phyloP scores from a whole-genome alignment of 352 stramenopile genomes.

The Globisporangium heterothallicum region DNA sequence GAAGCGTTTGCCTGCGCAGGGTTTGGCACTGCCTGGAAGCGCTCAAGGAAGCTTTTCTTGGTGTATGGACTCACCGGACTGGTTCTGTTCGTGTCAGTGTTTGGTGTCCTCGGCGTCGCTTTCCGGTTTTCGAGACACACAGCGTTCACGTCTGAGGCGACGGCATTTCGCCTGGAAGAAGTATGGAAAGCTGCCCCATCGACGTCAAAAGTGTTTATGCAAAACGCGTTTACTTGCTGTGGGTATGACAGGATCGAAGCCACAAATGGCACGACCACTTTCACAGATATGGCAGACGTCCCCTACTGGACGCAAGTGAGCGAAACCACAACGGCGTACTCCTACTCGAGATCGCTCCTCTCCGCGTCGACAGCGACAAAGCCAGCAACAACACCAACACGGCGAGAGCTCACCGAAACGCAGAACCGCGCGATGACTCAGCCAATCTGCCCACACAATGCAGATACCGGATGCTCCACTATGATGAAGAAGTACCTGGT shows the following conservation, averaged over 20 bases:
- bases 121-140: constrained; percentile 23
- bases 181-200: constrained; percentile 27
- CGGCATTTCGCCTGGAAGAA: constrained; percentile 10
- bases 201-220: constrained; percentile 35
- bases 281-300: constrained; percentile 26
- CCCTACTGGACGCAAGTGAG: constrained; percentile 25
- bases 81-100: constrained; percentile 33
- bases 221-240: constrained; percentile 46
- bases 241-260: constrained; percentile 27
- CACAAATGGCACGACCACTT: constrained; percentile 26
- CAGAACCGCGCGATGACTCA: constrained; percentile 2
- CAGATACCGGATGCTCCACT: constrained; percentile 18
- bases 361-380: not conserved
- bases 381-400: not conserved
- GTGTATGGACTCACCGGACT: constrained; percentile 28
- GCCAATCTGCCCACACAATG: constrained; percentile 14
- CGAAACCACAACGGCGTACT: constrained; percentile 14
- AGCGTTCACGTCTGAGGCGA: constrained; percentile 1
- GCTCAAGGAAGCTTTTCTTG: constrained; percentile 16
- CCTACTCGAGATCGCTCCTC: constrained; percentile 8
- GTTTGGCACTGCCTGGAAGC: constrained; percentile 22
- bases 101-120: constrained; percentile 34
- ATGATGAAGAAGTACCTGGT: constrained; percentile 32
- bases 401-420: constrained; percentile 8
- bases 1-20: constrained; percentile 29